phyloP scores from a whole-genome alignment of 2,329 filamentous ascomycete species.

The Diaporthe citri region DNA sequence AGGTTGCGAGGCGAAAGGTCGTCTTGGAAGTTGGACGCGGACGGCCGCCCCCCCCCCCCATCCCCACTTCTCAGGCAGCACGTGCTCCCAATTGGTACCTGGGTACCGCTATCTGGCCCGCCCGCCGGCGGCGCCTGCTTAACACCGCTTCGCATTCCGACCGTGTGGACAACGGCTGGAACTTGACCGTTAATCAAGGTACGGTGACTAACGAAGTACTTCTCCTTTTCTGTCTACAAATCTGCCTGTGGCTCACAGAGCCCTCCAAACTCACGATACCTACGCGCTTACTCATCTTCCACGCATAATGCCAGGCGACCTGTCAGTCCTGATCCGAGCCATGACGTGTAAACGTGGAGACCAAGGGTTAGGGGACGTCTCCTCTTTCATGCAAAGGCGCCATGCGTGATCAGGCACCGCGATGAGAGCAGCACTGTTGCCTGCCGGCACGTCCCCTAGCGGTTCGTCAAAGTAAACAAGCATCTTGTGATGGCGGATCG shows the following conservation, averaged over 20 bases:
- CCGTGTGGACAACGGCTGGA: slow-evolving; percentile 28
- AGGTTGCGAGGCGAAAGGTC: slow-evolving; percentile 37
- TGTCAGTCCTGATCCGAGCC: slow-evolving; percentile 14
- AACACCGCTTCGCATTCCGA: slow-evolving; percentile 23
- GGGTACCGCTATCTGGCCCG: slow-evolving; percentile 20
- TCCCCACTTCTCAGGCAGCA: slow-evolving; percentile 34
- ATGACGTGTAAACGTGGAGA: slow-evolving; percentile 30
- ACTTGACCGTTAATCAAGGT: neutral
- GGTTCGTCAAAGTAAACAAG: slow-evolving; percentile 13
- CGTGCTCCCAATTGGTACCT: slow-evolving; percentile 31
- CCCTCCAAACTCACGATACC: neutral
- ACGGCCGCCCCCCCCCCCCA: slow-evolving; percentile 17
- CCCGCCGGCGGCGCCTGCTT: slow-evolving; percentile 2
- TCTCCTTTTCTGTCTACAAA: neutral
- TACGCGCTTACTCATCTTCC: neutral
- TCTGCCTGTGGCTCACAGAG: neutral
- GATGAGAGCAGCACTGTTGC: slow-evolving; percentile 15
- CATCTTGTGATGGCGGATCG: neutral
- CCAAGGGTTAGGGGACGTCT: slow-evolving; percentile 18
- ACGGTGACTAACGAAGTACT: neutral
- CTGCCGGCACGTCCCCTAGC: neutral
- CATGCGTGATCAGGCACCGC: neutral
- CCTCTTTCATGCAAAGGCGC: neutral
- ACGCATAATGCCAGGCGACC: slow-evolving; percentile 1
- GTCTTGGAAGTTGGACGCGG: slow-evolving; percentile 28